Evolutionary conservation across 495 filamentous ascomycete species (phyloP).

Genomic region (Hyaloscypha finlandica): DNA sequence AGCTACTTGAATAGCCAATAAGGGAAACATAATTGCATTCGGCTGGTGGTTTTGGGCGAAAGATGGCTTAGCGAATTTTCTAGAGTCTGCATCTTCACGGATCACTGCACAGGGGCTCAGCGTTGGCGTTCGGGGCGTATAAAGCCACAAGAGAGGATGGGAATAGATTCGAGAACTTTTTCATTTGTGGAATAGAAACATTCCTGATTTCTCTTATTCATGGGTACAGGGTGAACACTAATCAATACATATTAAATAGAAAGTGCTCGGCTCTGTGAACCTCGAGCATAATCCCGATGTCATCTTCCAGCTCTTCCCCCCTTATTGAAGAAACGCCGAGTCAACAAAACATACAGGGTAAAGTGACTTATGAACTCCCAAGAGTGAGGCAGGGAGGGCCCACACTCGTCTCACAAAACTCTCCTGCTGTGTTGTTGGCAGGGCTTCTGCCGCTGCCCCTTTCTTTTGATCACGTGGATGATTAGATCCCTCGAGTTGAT

Average conservation of each 20-base stretch:
- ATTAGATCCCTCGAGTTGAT: neutral
- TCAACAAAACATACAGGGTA: neutral
- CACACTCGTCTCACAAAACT: neutral
- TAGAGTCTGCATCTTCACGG: slow-evolving; percentile 16
- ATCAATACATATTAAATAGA: neutral
- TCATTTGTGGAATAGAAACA: neutral
- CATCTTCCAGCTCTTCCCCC: neutral
- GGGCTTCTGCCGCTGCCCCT: neutral
- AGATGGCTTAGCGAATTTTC: slow-evolving; percentile 5
- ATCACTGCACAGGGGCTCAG: slow-evolving; percentile 22
- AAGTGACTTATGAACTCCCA: neutral
- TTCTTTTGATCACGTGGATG: neutral
- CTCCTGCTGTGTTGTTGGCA: neutral
- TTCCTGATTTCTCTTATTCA: neutral
- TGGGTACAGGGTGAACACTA: neutral
- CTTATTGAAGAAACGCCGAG: neutral
- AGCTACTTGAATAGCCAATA: slow-evolving; percentile 72
- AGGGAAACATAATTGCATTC: neutral
- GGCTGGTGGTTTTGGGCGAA: neutral
- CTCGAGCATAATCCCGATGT: neutral
- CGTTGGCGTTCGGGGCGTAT: slow-evolving; percentile 18
- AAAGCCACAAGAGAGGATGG: neutral
- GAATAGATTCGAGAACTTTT: slow-evolving; percentile 4
- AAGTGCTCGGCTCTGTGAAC: too few relatives aligned
- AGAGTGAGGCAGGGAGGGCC: neutral